phyloP scores from a whole-genome alignment of 83 land plant genomes.

The Thuja plicata region DNA sequence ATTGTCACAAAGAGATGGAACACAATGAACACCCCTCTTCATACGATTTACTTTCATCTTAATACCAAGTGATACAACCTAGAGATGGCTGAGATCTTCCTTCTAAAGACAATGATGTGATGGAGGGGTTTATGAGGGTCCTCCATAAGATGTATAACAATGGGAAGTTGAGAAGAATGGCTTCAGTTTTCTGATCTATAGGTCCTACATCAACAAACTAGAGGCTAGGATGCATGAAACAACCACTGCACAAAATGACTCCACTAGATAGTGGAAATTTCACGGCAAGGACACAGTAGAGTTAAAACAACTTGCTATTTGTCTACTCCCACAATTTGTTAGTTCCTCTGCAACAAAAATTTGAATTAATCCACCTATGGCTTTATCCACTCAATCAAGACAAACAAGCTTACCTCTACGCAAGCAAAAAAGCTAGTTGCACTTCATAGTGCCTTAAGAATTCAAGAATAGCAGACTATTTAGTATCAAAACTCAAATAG shows the following conservation, averaged over 20 bases:
- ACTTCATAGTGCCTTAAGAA: no score
- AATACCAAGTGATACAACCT: neutral
- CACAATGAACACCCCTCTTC: neutral
- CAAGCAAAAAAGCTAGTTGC: no score
- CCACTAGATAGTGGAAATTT: neutral
- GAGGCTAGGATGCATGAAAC: neutral
- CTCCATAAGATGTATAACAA: neutral
- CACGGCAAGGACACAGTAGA: neutral
- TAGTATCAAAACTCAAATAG: no score
- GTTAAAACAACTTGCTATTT: neutral
- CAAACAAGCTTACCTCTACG: no score
- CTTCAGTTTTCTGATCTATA: neutral
- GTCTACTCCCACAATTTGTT: neutral
- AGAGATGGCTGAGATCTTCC: neutral
- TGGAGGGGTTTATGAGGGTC: neutral
- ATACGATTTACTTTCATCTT: neutral
- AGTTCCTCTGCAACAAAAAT: neutral
- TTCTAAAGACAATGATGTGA: neutral
- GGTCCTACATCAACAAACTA: neutral
- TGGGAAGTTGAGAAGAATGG: neutral
- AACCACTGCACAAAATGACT: neutral
- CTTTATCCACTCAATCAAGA: neutral
- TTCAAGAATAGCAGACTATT: no score
- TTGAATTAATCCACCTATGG: neutral
- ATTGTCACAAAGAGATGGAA: neutral